Percentiles rank a stretch among this genome's conserved stretches.
Conservation (phyloP, 805 yeast species). For the Metschnikowia orientalis region DNA sequence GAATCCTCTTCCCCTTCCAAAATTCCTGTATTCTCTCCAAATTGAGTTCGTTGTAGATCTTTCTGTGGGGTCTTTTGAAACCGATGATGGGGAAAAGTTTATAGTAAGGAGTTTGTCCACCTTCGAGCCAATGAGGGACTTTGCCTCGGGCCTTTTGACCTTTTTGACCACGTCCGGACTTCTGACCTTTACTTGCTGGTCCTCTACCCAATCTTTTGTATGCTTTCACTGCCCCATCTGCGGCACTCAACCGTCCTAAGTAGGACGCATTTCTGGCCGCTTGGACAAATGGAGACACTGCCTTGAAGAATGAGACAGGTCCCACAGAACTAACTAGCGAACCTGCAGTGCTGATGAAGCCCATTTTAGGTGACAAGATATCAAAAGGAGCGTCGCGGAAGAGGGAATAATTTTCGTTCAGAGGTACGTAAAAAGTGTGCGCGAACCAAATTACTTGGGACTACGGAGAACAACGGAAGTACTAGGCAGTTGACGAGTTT, state of each 20-base stretch:
- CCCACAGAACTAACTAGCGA: too few species aligned
- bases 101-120: constrained; percentile 95
- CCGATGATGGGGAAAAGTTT: constrained; percentile 86
- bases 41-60: constrained; percentile 54
- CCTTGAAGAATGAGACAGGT: too few species aligned
- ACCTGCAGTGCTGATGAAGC: too few species aligned
- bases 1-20: constrained; percentile 62
- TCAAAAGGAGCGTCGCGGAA: too few species aligned
- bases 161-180: constrained; percentile 95
- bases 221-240: constrained; percentile 54
- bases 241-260: constrained; percentile 54
- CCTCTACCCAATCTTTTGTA: constrained; percentile 90
- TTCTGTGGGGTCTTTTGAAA: constrained; percentile 61
- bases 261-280: constrained; percentile 44
- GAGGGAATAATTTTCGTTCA: too few species aligned
- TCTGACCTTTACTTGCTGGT: constrained; percentile 90
- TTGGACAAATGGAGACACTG: too few species aligned
- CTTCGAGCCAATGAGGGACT: constrained; percentile 93
- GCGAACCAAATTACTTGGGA: too few species aligned
- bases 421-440: too few species aligned
- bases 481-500: too few species aligned
- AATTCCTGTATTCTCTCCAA: constrained; percentile 67
- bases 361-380: too few species aligned
- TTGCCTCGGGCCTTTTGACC: constrained; percentile 96
- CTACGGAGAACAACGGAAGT: too few species aligned